These are phyloP conservation scores for Plectranthus barbatus DNA, from an alignment of 257 asterid genomes.

Conservation along the genomic window DNA sequence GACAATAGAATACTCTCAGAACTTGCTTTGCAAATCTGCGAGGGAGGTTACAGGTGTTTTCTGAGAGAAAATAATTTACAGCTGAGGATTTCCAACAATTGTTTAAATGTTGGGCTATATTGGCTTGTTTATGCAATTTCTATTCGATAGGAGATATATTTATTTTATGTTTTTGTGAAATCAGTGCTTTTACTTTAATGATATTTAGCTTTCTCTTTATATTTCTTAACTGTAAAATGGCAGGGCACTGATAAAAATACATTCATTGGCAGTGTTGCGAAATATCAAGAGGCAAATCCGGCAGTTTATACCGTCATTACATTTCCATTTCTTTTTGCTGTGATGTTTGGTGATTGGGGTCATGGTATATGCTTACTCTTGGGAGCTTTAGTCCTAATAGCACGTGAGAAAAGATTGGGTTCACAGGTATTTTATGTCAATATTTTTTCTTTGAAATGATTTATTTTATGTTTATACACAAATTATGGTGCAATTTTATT, in stretches of 20 bases:
- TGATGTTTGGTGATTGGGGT: conserved; percentile 99
- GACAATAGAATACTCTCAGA: neutral
- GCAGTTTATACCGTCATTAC: conserved; percentile 83
- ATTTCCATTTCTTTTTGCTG: conserved; percentile 95
- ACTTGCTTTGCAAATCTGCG: neutral
- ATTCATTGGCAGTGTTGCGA: conserved; percentile 63
- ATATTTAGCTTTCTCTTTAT: neutral
- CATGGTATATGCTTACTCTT: conserved; percentile 83
- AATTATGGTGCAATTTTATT: no score
- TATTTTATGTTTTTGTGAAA: neutral
- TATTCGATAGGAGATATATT: neutral
- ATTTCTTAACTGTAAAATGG: conserved; percentile 5
- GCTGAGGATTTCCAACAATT: neutral
- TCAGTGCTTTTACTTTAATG: neutral
- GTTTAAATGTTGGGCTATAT: neutral
- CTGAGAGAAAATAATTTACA: neutral
- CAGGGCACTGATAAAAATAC: conserved; percentile 14
- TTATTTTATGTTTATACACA: neutral
- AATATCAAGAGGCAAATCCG: conserved; percentile 91
- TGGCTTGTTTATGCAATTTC: neutral
- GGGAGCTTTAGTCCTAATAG: conserved; percentile 74
- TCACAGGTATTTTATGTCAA: conserved; percentile 52
- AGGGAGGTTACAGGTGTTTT: neutral
- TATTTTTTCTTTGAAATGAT: neutral
- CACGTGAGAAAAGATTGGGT: conserved; percentile 67